Evolutionary conservation across 2,329 filamentous ascomycete species (phyloP).

Genomic region (Trichoderma sp.): DNA sequence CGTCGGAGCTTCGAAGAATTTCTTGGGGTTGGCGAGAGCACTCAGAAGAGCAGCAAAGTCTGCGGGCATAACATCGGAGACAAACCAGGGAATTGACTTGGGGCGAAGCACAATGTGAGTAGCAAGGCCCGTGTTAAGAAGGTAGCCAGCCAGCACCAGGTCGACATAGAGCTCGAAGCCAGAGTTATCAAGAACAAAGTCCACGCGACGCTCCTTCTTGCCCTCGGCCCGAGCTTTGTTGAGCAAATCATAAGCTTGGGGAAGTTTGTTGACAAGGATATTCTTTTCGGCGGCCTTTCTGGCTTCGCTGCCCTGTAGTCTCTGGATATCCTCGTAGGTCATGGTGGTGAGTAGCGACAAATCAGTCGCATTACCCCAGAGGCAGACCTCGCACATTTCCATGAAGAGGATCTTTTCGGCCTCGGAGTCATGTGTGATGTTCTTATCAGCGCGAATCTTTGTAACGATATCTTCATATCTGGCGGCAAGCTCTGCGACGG

Average conservation of each 20-base stretch:
- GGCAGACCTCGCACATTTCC: constrained; percentile 94
- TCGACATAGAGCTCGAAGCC: constrained; percentile 98
- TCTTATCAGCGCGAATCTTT: constrained; percentile 60
- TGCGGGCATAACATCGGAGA: constrained; percentile 85
- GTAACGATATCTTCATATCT: constrained; percentile 73
- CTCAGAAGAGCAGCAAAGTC: constrained; percentile 84
- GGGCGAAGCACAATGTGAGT: constrained; percentile 87
- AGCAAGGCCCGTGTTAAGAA: constrained; percentile 81
- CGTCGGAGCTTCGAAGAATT: constrained; percentile 75
- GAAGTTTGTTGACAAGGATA: constrained; percentile 85
- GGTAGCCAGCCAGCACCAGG: constrained; percentile 85
- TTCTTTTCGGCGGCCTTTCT: constrained; percentile 87
- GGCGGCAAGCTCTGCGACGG: constrained; percentile 78
- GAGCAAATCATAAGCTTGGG: constrained; percentile 68
- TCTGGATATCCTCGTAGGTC: constrained; percentile 95
- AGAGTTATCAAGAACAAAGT: constrained; percentile 95
- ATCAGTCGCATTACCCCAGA: constrained; percentile 97
- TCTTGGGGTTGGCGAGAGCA: constrained; percentile 73
- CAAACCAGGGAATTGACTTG: constrained; percentile 97
- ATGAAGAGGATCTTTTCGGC: constrained; percentile 78
- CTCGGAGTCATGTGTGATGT: constrained; percentile 58
- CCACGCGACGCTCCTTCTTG: constrained; percentile 73
- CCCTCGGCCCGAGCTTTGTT: constrained; percentile 63
- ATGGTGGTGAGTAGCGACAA: constrained; percentile 86
- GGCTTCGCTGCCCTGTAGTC: constrained; percentile 85